Base-by-base conservation (phyloP, 768 basidiomycete species). In the Agaricus blazei region DNA sequence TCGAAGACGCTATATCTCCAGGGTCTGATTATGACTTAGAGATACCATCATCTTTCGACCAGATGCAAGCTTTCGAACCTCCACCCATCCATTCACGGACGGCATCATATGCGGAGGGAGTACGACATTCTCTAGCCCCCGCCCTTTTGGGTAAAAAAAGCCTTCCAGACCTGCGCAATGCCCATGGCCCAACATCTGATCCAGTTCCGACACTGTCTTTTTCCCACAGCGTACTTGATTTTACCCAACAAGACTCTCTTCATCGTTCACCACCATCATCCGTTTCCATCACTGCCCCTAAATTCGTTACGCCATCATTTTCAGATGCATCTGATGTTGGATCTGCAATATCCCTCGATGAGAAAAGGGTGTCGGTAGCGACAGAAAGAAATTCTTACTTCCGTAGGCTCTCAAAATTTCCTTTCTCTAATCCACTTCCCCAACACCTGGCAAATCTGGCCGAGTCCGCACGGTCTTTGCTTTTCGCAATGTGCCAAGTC, bases 381-480 rank as follows among this genome's bases (percentile, higher is more conserved):
- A 79, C 82, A 3, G 91, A 95, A 64, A 83, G 90, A 24, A 89
- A 93, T 63, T 90, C 92, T 1, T 98, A 99, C 70, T 99, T 99
- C 72, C 87, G 88, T 37, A 85, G 94, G n/a, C 75, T 96, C 24
- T 93, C 93, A 2, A 84, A 86, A 31, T 72, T 93, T 4, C 88
- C 88, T 1, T 71, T 83, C 31, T 78, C 84, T 19, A 82, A 80
- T 60, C 76, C 84, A 19, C 79, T 97, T 8, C 90, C 95, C 0
- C 72, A 77, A 14, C 71, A 87, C 12, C 74, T 98, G 7, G 70
- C 84, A 23, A 76, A 75, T 40, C 75, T 96, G 42, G 79, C 93
- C 43, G 93, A 98, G 63, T 86, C 88, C n/a, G 86, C 92, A 45
- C 87, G 97, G 27, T 93, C 90, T 24, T 85, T 98, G 54, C 79